Evolutionary conservation across 176 grass and related monocot species (phyloP).

Genomic region (Chrysopogon serrulatus): DNA sequence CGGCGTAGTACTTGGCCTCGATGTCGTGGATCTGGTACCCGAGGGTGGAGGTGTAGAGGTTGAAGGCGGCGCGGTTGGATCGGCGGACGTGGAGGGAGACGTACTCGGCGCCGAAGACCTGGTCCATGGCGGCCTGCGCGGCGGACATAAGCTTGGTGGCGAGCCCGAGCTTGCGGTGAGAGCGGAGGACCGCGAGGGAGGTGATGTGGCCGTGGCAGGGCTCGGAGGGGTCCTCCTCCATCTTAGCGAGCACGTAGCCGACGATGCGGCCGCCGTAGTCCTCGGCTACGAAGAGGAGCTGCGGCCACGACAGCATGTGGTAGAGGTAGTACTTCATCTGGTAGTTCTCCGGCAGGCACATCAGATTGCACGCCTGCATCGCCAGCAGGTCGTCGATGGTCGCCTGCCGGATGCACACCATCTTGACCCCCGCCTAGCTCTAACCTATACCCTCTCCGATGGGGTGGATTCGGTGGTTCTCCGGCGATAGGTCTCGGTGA

Average conservation of each 20-base stretch:
- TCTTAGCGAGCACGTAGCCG: slow-evolving; percentile 95
- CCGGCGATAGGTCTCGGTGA: slow-evolving; percentile 2
- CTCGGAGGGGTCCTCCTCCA: slow-evolving; percentile 99
- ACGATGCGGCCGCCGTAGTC: slow-evolving; percentile 94
- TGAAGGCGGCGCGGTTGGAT: slow-evolving; percentile 86
- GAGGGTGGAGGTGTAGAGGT: slow-evolving; percentile 85
- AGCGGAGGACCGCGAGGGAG: slow-evolving; percentile 96
- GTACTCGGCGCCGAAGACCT: slow-evolving; percentile 91
- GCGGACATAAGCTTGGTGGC: slow-evolving; percentile 99
- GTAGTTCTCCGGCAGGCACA: slow-evolving; percentile 99
- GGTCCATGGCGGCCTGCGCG: slow-evolving; percentile 91
- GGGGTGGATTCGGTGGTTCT: neutral
- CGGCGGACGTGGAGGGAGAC: slow-evolving; percentile 92
- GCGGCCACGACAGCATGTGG: slow-evolving; percentile 97
- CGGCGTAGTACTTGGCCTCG: slow-evolving; percentile 93
- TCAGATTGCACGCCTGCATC: slow-evolving; percentile 98
- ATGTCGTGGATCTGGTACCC: slow-evolving; percentile 82
- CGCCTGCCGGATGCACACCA: slow-evolving; percentile 98
- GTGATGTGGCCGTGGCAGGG: slow-evolving; percentile 99
- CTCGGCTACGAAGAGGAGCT: slow-evolving; percentile 97
- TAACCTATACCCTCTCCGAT: neutral
- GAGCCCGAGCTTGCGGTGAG: slow-evolving; percentile 92
- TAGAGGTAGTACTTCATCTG: slow-evolving; percentile 99
- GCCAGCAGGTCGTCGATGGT: slow-evolving; percentile 86
- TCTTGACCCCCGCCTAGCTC: neutral